phyloP scores from a whole-genome alignment of 1,284 basidiomycete genomes.

The Moesziomyces aphidis region DNA sequence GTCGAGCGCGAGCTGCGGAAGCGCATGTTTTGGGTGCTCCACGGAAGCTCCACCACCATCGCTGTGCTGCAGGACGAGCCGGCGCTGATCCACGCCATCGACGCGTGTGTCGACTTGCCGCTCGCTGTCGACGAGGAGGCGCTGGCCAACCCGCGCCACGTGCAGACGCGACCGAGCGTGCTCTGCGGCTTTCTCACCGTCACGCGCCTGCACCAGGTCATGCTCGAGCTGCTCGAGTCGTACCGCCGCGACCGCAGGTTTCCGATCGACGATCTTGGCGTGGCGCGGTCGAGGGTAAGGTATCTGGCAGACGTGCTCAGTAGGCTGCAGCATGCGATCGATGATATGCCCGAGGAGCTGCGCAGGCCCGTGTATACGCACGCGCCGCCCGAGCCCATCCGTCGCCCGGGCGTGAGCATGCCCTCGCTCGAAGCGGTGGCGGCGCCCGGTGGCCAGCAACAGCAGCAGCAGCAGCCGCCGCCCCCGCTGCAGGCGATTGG shows the following conservation, averaged over 20 bases:
- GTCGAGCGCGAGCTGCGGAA: conserved; percentile 52
- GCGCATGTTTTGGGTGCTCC: conserved; percentile 47
- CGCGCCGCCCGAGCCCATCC: conserved; percentile 23
- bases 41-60: conserved; percentile 54
- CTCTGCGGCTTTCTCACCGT: conserved; percentile 48
- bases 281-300: conserved; percentile 20
- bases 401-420: conserved; percentile 18
- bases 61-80: conserved; percentile 52
- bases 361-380: conserved; percentile 31
- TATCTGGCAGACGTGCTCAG: conserved; percentile 34
- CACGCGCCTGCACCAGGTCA: conserved; percentile 46
- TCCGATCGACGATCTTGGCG: conserved; percentile 33
- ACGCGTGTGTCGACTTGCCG: conserved; percentile 48
- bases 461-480: conserved; percentile 12
- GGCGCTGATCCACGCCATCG: conserved; percentile 43
- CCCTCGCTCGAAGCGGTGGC: conserved; percentile 24
- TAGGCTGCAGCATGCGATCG: conserved; percentile 22
- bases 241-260: conserved; percentile 42
- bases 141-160: conserved; percentile 18
- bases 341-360: conserved; percentile 50
- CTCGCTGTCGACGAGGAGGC: conserved; percentile 51
- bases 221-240: conserved; percentile 49
- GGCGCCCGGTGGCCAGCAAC: conserved; percentile 1
- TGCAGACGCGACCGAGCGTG: conserved; percentile 32
- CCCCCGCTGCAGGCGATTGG: conserved; percentile 41